Percentiles rank a stretch among this genome's conserved stretches.
These are phyloP conservation scores for Colletotrichum magnum DNA, from an alignment of 2,329 filamentous ascomycete genomes.

Conservation along the genomic window DNA sequence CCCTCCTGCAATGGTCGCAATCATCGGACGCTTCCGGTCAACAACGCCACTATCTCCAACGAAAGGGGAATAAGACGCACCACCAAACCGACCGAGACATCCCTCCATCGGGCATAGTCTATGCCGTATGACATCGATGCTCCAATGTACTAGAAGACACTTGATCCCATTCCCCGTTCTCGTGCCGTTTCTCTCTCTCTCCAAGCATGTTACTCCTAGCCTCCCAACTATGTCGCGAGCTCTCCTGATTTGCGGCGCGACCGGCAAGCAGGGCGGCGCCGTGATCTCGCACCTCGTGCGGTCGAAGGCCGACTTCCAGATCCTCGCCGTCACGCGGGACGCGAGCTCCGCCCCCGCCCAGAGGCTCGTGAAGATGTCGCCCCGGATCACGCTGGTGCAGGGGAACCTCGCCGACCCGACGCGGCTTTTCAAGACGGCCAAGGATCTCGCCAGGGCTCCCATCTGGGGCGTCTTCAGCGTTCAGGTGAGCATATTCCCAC, in stretches of 20 bases:
- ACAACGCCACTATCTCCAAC: neutral
- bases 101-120: neutral
- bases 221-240: conserved; percentile 44
- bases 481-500: conserved; percentile 60
- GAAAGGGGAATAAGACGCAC: neutral
- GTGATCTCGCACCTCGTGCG: conserved; percentile 50
- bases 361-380: conserved; percentile 58
- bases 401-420: conserved; percentile 68
- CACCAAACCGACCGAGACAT: neutral
- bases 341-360: conserved; percentile 64
- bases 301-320: conserved; percentile 57
- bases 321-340: conserved; percentile 74
- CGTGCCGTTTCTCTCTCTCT: neutral
- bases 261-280: conserved; percentile 55
- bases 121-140: too few relatives aligned
- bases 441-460: conserved; percentile 43
- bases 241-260: conserved; percentile 53
- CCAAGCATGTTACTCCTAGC: too few relatives aligned
- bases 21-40: neutral
- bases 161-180: neutral
- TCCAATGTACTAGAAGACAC: neutral
- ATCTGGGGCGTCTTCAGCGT: conserved; percentile 75
- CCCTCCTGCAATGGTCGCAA: neutral
- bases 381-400: conserved; percentile 68
- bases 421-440: conserved; percentile 63